Evolutionary conservation across 768 basidiomycete species (phyloP), one percentile per base, ranked within the genome.

Genomic region (Boletus subparvulus): DNA sequence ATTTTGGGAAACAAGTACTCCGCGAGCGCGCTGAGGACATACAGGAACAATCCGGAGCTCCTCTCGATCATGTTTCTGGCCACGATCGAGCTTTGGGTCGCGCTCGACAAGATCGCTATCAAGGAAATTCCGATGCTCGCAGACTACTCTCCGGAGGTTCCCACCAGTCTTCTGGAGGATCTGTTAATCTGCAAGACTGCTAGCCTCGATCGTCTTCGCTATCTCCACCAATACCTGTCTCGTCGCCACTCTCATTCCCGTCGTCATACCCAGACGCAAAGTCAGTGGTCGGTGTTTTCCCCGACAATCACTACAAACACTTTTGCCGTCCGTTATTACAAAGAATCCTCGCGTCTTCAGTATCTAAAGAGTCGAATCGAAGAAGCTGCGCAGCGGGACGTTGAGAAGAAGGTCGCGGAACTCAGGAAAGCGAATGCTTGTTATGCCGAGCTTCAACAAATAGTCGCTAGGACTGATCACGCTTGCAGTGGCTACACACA

Each of bases 281-380:
- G 24, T 16, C 2, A 47, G 1, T 61, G 65, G 26, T 77, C 78
- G 0, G 68, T 77, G 3, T 81, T 78, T 58, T 65, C 67, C 6
- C 26, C 67, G 14, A 41, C 36, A 2, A 33, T 64, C 4, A 44
- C 61, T 6, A 0, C 19, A 0, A 36, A 61, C 16, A 69, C 63
- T 1, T 75, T 82, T 44, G 52, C 72, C 0, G 60, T 74, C 3
- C 73, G 73, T 21, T 77, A 73, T 47, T 80, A 75, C 50, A 19
- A 57, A n/a, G 3, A 7, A 1, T 71, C 75, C 1, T 1, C 4
- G 0, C 2, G 28, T 13, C 67, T 73, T 32, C 69, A 70, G 35
- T 3, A 0, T 0, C 59, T 79, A 14, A 69, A 68, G 43, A 2
- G 2, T 3, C 17, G 37, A 0, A 79, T 80, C n/a, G 69, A 75